Evolutionary conservation across 1,139 yeast species (phyloP).

Genomic region (Maudiozyma humilis): DNA sequence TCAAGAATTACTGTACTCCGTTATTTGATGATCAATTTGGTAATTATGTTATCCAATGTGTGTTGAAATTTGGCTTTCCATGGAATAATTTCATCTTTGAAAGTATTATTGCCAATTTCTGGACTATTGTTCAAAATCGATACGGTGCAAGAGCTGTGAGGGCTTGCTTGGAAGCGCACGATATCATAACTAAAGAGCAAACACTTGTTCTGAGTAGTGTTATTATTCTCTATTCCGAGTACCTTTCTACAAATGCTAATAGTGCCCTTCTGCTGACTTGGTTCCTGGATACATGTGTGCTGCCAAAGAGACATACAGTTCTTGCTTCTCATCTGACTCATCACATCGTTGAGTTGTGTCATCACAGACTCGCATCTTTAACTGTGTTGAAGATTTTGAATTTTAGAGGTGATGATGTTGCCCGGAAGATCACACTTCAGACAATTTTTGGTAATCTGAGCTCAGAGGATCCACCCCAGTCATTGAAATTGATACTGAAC

Average conservation of each 20-base stretch:
- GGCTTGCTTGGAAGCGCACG: conserved; percentile 78
- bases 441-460: conserved; percentile 49
- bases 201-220: conserved; percentile 69
- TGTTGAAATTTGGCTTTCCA: conserved; percentile 80
- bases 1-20: conserved; percentile 77
- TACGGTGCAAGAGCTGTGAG: conserved; percentile 94
- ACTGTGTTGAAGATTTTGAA: conserved; percentile 75
- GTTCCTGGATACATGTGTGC: conserved; percentile 81
- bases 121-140: conserved; percentile 78
- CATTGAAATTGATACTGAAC: conserved; percentile 46
- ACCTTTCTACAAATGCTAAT: conserved; percentile 72
- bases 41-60: conserved; percentile 90
- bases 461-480: conserved; percentile 30
- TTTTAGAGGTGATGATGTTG: conserved; percentile 53
- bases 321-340: conserved; percentile 55
- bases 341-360: conserved; percentile 56
- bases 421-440: conserved; percentile 55
- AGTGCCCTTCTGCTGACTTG: conserved; percentile 88
- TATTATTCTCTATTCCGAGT: conserved; percentile 71
- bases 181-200: conserved; percentile 53
- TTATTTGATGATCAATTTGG: conserved; percentile 94
- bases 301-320: conserved; percentile 48
- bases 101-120: conserved; percentile 66
- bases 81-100: conserved; percentile 88
- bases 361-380: conserved; percentile 79